A percentile compares a stretch with the other conserved stretches of the same genome.
phyloP scores from a whole-genome alignment of 1,284 basidiomycete species.

The Taiwanofungus camphoratus region DNA sequence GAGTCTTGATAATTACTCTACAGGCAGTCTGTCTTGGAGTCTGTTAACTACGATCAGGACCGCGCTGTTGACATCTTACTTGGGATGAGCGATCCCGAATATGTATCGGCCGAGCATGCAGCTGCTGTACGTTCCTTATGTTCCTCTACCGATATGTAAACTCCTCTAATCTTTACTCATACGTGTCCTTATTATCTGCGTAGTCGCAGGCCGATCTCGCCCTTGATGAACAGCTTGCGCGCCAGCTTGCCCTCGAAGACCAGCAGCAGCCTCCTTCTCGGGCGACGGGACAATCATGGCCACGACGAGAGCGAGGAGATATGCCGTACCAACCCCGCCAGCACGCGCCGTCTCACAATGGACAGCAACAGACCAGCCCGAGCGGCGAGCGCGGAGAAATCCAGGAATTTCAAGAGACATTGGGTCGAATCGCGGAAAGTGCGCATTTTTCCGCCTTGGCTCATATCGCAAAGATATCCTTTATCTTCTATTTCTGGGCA shows the following conservation, averaged over 20 bases:
- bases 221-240: slow-evolving; percentile 71
- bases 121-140: slow-evolving; percentile 22
- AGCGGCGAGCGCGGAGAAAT: slow-evolving; percentile 37
- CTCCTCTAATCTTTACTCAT: background rate
- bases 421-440: slow-evolving; percentile 74
- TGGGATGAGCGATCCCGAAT: slow-evolving; percentile 78
- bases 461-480: background rate
- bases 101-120: slow-evolving; percentile 32
- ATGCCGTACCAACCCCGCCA: slow-evolving; percentile 21
- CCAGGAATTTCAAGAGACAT: slow-evolving; percentile 64
- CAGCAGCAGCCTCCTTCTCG: slow-evolving; percentile 35
- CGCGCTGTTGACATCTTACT: slow-evolving; percentile 67
- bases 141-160: background rate
- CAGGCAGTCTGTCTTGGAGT: slow-evolving; percentile 64
- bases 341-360: slow-evolving; percentile 3
- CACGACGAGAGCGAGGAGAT: slow-evolving; percentile 18
- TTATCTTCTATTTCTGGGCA: too few species aligned
- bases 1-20: background rate
- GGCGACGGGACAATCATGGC: slow-evolving; percentile 20
- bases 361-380: slow-evolving; percentile 11
- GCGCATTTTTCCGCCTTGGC: slow-evolving; percentile 22
- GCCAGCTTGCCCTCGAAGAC: slow-evolving; percentile 63
- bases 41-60: slow-evolving; percentile 59
- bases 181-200: background rate
- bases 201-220: slow-evolving; percentile 28